A percentile compares a stretch with the other conserved stretches of the same genome.
Conservation (phyloP, 1,284 basidiomycete species). For the Cryptococcus sp. region DNA sequence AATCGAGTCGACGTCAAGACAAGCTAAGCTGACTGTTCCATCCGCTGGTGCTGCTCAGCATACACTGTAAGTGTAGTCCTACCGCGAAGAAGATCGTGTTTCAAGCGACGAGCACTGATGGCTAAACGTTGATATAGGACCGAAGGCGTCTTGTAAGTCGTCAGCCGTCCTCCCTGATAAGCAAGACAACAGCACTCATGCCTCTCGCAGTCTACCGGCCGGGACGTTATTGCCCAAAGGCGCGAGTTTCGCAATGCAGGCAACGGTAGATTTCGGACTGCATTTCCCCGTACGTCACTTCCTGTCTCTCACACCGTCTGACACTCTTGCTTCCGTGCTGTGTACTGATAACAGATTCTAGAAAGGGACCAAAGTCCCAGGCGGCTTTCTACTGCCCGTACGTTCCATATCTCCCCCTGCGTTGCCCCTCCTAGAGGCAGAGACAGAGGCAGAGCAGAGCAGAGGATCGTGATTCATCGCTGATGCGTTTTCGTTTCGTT, state of each 20-base stretch:
- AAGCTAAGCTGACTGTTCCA: neutral
- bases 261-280: constrained; percentile 47
- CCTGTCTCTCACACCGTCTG: neutral
- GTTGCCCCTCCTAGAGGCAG: neutral
- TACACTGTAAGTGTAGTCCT: constrained; percentile 28
- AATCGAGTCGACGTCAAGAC: neutral
- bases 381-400: constrained; percentile 43
- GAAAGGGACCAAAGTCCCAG: constrained; percentile 44
- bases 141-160: constrained; percentile 49
- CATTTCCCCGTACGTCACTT: constrained; percentile 43
- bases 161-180: neutral
- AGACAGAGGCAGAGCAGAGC: neutral
- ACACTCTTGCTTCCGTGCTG: neutral
- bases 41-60: constrained; percentile 16
- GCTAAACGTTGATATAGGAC: constrained; percentile 22
- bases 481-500: neutral
- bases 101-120: neutral
- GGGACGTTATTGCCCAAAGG: constrained; percentile 48
- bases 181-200: neutral
- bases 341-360: constrained; percentile 2
- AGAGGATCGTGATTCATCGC: no score
- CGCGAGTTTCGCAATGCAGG: constrained; percentile 46
- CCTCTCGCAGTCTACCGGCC: constrained; percentile 37
- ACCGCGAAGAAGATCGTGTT: neutral
- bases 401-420: neutral